phyloP scores from a whole-genome alignment of 78 protist species.

The Isochrysis galbana region DNA sequence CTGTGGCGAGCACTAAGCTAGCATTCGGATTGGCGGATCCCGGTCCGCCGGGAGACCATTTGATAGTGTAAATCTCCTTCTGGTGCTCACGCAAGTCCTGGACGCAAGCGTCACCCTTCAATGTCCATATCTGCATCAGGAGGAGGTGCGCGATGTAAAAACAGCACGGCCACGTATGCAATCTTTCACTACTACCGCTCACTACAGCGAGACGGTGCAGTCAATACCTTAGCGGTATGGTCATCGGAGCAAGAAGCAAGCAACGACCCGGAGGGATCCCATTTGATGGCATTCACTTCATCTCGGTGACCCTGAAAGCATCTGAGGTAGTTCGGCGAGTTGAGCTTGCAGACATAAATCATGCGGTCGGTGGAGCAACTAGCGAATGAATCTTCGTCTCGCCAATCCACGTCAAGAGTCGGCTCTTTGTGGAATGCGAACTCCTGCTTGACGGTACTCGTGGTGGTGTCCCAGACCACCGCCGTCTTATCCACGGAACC shows the following conservation, averaged over 20 bases:
- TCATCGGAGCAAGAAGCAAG: conserved; percentile 95
- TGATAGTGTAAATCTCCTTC: conserved; percentile 83
- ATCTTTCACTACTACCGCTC: too few relatives aligned
- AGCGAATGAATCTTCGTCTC: conserved; percentile 51
- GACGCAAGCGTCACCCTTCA: conserved; percentile 23
- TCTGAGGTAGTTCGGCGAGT: neutral
- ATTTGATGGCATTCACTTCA: conserved; percentile 88
- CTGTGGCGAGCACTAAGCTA: conserved; percentile 27
- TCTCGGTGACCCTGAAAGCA: conserved; percentile 41
- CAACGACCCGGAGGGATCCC: conserved; percentile 86
- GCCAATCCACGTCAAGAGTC: conserved; percentile 93
- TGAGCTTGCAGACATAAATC: conserved; percentile 41
- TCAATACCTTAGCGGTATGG: conserved; percentile 81
- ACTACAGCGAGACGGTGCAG: too few relatives aligned
- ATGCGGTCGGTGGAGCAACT: conserved; percentile 51
- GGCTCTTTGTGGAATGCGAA: conserved; percentile 84
- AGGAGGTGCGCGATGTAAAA: too few relatives aligned
- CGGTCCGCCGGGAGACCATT: conserved; percentile 57
- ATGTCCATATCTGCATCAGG: too few relatives aligned
- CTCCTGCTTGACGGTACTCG: conserved; percentile 69
- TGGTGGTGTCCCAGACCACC: conserved; percentile 85
- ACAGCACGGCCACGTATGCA: too few relatives aligned
- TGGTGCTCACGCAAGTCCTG: conserved; percentile 63
- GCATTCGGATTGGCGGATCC: conserved; percentile 55
- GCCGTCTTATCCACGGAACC: conserved; percentile 88